Percentiles rank a stretch among this genome's conserved stretches.
These are phyloP conservation scores for Posidonia australis DNA, from an alignment of 106 monocot species.

Conservation along the genomic window DNA sequence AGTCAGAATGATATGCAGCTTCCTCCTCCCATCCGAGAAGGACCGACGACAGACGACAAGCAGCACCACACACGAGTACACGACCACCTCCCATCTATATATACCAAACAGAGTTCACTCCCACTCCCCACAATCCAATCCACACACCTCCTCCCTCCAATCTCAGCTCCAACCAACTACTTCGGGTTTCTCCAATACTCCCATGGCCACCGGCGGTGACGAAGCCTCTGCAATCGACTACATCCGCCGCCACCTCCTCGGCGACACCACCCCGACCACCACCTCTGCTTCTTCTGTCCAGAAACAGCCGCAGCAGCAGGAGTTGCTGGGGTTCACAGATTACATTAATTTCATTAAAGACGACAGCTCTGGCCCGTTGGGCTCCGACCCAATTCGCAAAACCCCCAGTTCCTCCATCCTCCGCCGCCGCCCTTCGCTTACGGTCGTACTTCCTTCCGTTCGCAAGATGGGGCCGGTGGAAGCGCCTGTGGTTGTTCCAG, in stretches of 20 bases:
- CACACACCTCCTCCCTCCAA: background rate
- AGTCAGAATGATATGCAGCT: background rate
- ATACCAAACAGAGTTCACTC: background rate
- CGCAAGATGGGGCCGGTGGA: too few relatives aligned
- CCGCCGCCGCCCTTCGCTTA: too few relatives aligned
- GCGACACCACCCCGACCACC: background rate
- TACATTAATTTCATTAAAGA: background rate
- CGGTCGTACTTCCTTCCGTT: too few relatives aligned
- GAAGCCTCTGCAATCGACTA: conserved; percentile 5
- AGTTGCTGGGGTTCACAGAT: background rate
- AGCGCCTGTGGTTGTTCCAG: too few relatives aligned
- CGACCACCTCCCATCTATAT: background rate
- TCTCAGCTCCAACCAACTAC: too few relatives aligned
- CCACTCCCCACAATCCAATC: conserved; percentile 1
- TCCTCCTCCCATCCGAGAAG: background rate
- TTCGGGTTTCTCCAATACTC: background rate
- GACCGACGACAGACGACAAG: background rate
- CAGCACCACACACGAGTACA: background rate
- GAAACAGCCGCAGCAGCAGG: too few relatives aligned
- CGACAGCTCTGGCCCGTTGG: background rate
- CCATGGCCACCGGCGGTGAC: background rate
- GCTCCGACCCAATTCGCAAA: too few relatives aligned
- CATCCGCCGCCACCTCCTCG: conserved; percentile 9
- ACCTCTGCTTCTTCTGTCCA: background rate
- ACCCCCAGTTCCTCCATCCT: too few relatives aligned